phyloP scores from a whole-genome alignment of 2,329 filamentous ascomycete genomes.

The Colletotrichum camelliae region DNA sequence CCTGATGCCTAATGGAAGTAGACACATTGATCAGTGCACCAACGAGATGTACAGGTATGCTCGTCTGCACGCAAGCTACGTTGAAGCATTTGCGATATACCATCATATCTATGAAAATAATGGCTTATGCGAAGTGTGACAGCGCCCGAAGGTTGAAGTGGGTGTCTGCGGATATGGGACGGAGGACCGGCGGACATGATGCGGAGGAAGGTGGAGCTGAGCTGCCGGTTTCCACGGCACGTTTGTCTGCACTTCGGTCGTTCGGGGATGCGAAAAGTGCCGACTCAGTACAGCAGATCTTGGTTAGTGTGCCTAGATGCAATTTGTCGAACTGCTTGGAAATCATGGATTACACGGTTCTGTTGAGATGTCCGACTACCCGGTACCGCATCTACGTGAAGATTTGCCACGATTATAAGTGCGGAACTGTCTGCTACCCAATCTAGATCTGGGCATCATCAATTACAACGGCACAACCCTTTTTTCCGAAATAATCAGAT shows the following conservation, averaged over 20 bases:
- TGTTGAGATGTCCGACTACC: not conserved
- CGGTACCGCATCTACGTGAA: not conserved
- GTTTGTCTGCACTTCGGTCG: not conserved
- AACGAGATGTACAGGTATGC: not conserved
- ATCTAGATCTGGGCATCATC: not conserved
- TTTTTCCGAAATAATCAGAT: not conserved
- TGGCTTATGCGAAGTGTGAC: not conserved
- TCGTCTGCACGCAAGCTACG: not conserved
- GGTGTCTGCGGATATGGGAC: not conserved
- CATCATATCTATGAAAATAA: too few species aligned
- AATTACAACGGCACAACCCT: not conserved
- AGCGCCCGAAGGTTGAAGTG: not conserved
- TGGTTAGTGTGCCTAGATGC: not conserved
- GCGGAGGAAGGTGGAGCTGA: not conserved
- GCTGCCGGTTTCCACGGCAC: not conserved
- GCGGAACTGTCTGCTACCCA: not conserved
- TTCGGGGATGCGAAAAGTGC: not conserved
- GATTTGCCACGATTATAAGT: not conserved
- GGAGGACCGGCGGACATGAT: not conserved
- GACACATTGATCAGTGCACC: not conserved
- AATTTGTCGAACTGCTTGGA: not conserved
- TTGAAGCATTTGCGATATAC: not conserved
- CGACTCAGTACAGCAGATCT: not conserved
- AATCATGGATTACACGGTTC: not conserved
- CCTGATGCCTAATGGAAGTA: not conserved